Evolutionary conservation across 768 basidiomycete genomes (phyloP).

Genomic region (Lyophyllum shimeji): DNA sequence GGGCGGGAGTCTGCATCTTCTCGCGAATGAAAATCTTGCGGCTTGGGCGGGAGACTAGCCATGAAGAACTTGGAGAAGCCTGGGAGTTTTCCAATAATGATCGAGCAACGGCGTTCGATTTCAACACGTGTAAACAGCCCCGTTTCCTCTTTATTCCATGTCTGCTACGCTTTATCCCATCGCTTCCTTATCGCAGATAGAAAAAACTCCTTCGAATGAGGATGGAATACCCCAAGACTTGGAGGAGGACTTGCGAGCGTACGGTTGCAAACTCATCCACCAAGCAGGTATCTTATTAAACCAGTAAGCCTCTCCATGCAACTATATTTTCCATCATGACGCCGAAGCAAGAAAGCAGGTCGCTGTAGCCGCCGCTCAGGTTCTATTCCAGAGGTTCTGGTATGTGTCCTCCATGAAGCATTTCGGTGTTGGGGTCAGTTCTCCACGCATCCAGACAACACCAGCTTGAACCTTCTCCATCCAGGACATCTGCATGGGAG

Average conservation of each 20-base stretch:
- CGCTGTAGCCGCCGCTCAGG: constrained; percentile 94
- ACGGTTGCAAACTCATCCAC: constrained; percentile 93
- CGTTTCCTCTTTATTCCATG: constrained; percentile 28
- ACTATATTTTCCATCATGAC: constrained; percentile 5
- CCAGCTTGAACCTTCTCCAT: constrained; percentile 8
- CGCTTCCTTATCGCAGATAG: constrained; percentile 77
- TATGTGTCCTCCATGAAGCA: constrained; percentile 93
- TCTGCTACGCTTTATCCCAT: constrained; percentile 69
- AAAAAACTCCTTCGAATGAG: constrained; percentile 73
- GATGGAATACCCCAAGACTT: constrained; percentile 82
- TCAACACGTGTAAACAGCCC: constrained; percentile 15
- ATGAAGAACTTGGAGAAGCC: constrained; percentile 22
- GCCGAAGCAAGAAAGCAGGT: constrained; percentile 77
- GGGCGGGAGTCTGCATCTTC: constrained; percentile 17
- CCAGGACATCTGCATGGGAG: constrained; percentile 89
- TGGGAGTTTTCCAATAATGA: background rate
- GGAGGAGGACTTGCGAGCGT: constrained; percentile 87
- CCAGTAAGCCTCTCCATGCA: constrained; percentile 55
- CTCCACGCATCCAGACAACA: background rate
- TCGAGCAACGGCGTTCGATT: background rate
- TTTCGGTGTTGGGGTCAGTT: constrained; percentile 86
- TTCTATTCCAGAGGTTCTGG: constrained; percentile 96
- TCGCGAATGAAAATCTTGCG: constrained; percentile 28
- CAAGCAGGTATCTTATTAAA: constrained; percentile 90
- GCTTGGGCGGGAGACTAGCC: constrained; percentile 42